These are phyloP conservation scores for Diaporthe citrichinensis DNA, from an alignment of 2,329 filamentous ascomycete species.

Conservation along the genomic window DNA sequence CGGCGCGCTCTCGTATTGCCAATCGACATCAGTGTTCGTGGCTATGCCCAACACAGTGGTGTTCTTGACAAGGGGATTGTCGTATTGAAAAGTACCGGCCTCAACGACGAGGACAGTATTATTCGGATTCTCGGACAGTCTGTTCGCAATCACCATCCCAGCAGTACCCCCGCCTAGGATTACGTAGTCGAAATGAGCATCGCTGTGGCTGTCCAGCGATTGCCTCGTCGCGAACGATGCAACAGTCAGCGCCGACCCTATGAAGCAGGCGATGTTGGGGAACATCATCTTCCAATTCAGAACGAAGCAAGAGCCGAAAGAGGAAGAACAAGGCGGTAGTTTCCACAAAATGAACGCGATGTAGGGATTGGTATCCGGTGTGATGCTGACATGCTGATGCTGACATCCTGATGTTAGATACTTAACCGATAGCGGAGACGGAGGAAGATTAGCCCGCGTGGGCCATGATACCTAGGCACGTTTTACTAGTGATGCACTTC, in stretches of 20 bases:
- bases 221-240: conserved; percentile 7
- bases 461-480: background rate
- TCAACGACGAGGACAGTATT: conserved; percentile 14
- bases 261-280: background rate
- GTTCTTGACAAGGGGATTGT: conserved; percentile 9
- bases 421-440: background rate
- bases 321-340: background rate
- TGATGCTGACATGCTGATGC: conserved; percentile 1
- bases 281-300: conserved; percentile 6
- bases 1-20: conserved; percentile 7
- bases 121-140: conserved; percentile 19
- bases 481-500: background rate
- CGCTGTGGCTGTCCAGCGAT: conserved; percentile 6
- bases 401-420: conserved; percentile 1
- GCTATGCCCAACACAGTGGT: conserved; percentile 6
- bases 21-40: conserved; percentile 8
- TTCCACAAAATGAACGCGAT: background rate
- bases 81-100: conserved; percentile 15
- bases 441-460: background rate
- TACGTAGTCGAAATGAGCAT: conserved; percentile 37
- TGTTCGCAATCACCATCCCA: conserved; percentile 15
- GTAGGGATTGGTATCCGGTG: background rate
- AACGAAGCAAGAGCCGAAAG: background rate
- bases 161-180: conserved; percentile 18
- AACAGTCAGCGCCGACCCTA: background rate